Evolutionary conservation across 1,139 yeast species (phyloP), one percentile per base, ranked within the genome.

Genomic region (Wickerhamomyces sp.): DNA sequence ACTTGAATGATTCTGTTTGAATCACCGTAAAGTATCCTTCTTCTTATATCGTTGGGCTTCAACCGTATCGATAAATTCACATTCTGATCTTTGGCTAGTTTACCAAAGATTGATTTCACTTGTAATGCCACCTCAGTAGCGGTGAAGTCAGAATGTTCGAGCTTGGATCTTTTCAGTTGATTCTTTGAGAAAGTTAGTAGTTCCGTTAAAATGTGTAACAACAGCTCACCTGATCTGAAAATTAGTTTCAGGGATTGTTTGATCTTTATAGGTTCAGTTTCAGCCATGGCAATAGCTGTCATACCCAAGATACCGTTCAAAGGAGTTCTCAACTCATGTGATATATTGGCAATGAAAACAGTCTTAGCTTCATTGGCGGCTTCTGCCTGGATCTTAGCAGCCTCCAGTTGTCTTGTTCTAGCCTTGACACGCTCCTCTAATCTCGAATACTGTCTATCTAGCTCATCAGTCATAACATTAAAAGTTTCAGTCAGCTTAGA

Each of bases 271-370:
- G 72, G 70, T 52, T 87, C 92, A 10, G 70, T 69, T 59, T 90
- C 97, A 19, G 86, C 92, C 81, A 88, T 76, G 2, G 96, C 92
- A 41, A 90, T 87, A 2, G 95, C 85, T 0, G 97, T 86, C 95
- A 92, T 87, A 41, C 98, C 98, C 42, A 92, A 67, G 33, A 92
- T 92, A 58, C 97, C 98, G 61, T 92, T 92, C 51, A 92, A 68
- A 1, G 98, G 98, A 0, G 98, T 92, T 49, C 97, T 73, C 56
- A 92, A 72, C 63, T 92, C 98, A 59, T 92, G 97, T 0, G 97
- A 89, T 28, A 92, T 89, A 59, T 90, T 92, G 16, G 97, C 97
- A 59, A 92, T 89, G 60, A 92, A 92, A 14, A 88, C 87, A 0
- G 96, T 86, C 55, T 90, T 90, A 8, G 97, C 96, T 54, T 88